These are phyloP conservation scores for Porpolomopsis calyptriformis DNA, from an alignment of 768 basidiomycete species.

Conservation along the genomic window DNA sequence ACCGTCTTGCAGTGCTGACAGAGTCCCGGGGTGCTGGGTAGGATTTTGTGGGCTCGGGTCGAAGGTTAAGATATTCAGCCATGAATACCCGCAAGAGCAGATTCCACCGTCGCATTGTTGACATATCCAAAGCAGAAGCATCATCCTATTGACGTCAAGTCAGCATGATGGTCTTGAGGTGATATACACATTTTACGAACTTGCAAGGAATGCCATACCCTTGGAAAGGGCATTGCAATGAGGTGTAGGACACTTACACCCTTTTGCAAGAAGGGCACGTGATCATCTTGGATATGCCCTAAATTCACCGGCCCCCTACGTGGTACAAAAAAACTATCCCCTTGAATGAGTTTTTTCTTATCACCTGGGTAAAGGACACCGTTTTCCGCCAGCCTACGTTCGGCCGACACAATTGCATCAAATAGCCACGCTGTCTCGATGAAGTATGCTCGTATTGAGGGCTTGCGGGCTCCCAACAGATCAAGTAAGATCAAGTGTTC, in stretches of 20 bases:
- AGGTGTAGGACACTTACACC: slow-evolving; percentile 88
- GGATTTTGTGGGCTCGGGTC: slow-evolving; percentile 32
- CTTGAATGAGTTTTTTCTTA: slow-evolving; percentile 36
- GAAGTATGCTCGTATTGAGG: slow-evolving; percentile 72
- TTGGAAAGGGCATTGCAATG: slow-evolving; percentile 82
- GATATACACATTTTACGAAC: slow-evolving; percentile 32
- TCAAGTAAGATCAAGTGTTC: slow-evolving; percentile 91
- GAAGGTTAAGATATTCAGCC: slow-evolving; percentile 76
- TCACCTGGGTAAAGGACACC: slow-evolving; percentile 46
- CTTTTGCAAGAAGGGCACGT: slow-evolving; percentile 72
- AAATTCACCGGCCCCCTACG: slow-evolving; percentile 32
- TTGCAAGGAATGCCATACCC: slow-evolving; percentile 73
- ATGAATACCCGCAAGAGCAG: slow-evolving; percentile 79
- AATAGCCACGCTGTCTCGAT: slow-evolving; percentile 90
- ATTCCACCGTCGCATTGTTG: slow-evolving; percentile 86
- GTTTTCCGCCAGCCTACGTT: slow-evolving; percentile 54
- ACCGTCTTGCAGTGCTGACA: slow-evolving; percentile 21
- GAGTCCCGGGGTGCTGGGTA: slow-evolving; percentile 30
- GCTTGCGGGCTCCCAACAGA: slow-evolving; percentile 70
- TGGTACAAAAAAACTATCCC: slow-evolving; percentile 58
- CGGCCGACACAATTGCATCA: slow-evolving; percentile 62
- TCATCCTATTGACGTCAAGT: slow-evolving; percentile 55
- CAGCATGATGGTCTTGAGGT: neutral
- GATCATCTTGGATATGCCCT: slow-evolving; percentile 82
- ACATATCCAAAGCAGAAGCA: slow-evolving; percentile 70